Conservation (phyloP, 129 eudicot species). For the Lactuca saligna region DNA sequence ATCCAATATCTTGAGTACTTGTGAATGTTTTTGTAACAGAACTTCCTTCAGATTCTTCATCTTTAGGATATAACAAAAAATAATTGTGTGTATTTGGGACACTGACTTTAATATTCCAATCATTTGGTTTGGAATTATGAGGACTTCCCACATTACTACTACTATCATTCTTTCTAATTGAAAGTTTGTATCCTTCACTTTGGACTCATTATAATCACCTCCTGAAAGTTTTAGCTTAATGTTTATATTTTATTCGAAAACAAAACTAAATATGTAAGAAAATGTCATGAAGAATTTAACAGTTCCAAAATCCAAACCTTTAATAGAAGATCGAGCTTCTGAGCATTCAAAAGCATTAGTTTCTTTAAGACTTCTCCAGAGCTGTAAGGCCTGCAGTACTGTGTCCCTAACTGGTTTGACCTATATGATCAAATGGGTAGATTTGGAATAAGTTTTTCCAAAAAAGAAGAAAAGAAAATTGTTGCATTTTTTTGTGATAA, state of each 20-base stretch:
- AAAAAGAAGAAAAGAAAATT: background rate
- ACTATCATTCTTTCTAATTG: conserved; percentile 46
- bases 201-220: conserved; percentile 57
- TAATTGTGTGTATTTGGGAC: conserved; percentile 57
- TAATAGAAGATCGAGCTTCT: conserved; percentile 75
- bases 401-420: conserved; percentile 95
- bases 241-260: background rate
- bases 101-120: conserved; percentile 77
- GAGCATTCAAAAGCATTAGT: conserved; percentile 68
- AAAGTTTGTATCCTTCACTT: conserved; percentile 35
- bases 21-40: conserved; percentile 60
- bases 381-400: conserved; percentile 75
- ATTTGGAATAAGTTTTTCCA: too few species aligned
- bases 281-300: too few species aligned
- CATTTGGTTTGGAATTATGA: conserved; percentile 43
- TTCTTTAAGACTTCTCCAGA: conserved; percentile 72
- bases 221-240: conserved; percentile 37
- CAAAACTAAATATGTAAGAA: too few species aligned
- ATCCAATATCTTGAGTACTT: conserved; percentile 52
- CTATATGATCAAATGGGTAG: conserved; percentile 29
- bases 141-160: conserved; percentile 47
- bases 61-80: conserved; percentile 39
- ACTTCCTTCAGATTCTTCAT: conserved; percentile 87
- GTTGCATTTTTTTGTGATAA: background rate
- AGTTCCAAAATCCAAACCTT: conserved; percentile 42